These are phyloP conservation scores for Apiotrichum sp. DNA, from an alignment of 1,284 basidiomycete species.

Conservation along the genomic window DNA sequence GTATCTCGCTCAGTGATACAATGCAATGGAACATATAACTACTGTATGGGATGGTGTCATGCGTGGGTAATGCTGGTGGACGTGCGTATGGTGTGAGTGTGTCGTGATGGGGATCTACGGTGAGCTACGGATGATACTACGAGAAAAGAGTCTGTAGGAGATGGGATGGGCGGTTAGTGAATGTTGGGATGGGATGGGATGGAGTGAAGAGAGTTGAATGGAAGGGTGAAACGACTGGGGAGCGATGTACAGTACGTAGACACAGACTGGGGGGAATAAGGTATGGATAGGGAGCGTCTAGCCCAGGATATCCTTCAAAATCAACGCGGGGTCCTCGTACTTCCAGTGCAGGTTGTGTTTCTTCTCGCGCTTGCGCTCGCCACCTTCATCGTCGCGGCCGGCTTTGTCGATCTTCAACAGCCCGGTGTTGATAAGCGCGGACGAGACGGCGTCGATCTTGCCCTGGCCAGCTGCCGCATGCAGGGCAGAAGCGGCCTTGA, in stretches of 20 bases:
- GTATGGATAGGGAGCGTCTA: conserved; percentile 6
- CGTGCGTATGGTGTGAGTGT: background rate
- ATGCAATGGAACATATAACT: background rate
- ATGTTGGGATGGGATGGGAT: background rate
- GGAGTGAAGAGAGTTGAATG: too few species aligned
- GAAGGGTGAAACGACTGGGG: too few species aligned
- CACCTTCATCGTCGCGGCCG: conserved; percentile 25
- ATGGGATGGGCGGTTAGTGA: background rate
- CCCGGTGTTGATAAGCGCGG: conserved; percentile 26
- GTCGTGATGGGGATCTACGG: background rate
- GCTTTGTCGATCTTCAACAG: conserved; percentile 40
- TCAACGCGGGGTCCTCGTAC: conserved; percentile 46
- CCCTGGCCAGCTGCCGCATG: conserved; percentile 29
- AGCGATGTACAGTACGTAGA: too few species aligned
- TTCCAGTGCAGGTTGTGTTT: conserved; percentile 46
- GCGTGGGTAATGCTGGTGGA: background rate
- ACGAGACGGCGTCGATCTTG: conserved; percentile 20
- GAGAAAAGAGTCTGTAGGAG: background rate
- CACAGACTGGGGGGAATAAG: background rate
- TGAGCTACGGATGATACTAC: background rate
- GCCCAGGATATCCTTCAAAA: conserved; percentile 43
- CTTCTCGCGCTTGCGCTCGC: conserved; percentile 34
- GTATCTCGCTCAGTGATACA: background rate
- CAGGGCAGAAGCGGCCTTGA: conserved; percentile 28
- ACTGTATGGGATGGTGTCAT: background rate